Evolutionary conservation across 2,329 filamentous ascomycete genomes (phyloP), one percentile per base, ranked within the genome.

Genomic region (Lecanoromycetidae sp.): DNA sequence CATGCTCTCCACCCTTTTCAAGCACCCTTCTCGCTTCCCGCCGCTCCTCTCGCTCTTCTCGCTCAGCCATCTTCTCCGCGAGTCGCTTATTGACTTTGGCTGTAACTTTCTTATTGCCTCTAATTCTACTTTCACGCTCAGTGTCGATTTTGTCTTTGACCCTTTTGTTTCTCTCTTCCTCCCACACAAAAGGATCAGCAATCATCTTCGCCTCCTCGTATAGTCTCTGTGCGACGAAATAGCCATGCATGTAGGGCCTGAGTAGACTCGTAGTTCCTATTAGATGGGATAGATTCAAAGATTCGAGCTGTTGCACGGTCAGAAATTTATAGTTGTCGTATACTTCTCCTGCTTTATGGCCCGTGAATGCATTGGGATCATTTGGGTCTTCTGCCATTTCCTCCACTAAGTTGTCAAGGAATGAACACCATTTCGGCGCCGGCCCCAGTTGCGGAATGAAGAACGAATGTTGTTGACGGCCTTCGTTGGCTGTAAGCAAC

Each of bases 241-340:
- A 96, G 57, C 91, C 93, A 63, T 98, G 91, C 93, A 98, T 98
- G 62, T 98, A 98, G 35, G 91, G 91, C 36, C 90, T 77, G 33
- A 98, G 71, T 17, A 96, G 70, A 59, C 85, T 91, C 23, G 87
- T 94, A 57, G 87, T 88, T 55, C 90, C 90, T 48, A 98, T 76
- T 39, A 98, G 72, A 61, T 96, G 90, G 44, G 85, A 82, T 59
- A 98, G 66, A 61, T 86, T 93, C 55, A 98, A 76, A 29, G 82
- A 78, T 57, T 84, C 84, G 44, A 98, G 73, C 63, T 98, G 88
- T 35, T 85, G 79, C 52, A 87, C 65, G 2, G 90, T 94, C 60
- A 98, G 72, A 76, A 98, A 98, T 67, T 96, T 98, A 77, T 90
- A 96, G 66, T 98, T 96, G 67, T 98, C 91, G 70, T 98, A 98